Evolutionary conservation across 495 filamentous ascomycete genomes (phyloP), one percentile per base, ranked within the genome.

Genomic region (Xylona heveae): DNA sequence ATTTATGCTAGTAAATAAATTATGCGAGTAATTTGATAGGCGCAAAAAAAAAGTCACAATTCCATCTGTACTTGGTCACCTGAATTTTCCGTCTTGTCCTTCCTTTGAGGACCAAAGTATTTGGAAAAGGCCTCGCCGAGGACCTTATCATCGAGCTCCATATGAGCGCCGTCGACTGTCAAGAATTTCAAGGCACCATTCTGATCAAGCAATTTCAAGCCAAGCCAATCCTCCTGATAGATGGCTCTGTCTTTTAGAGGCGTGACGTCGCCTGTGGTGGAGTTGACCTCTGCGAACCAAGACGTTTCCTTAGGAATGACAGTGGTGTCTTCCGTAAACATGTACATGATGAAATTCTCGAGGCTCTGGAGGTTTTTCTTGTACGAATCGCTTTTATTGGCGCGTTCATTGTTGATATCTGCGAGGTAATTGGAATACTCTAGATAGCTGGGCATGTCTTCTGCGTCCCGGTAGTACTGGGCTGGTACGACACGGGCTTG

Each of bases 391-490:
- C 84, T 93, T 62, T 85, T 92, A 33, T 45, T 16, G 23, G 33
- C 48, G 2, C 90, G 62, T 65, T 95, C 88, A 47, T 93, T 94
- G 54, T 99, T 99, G 51, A 95, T 73, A 50, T 95, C 85, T n/a
- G 85, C 88, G n/a, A 99, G 59, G 50, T 85, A 93, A 45, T 84
- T 90, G 47, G 79, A 88, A 48, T 73, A 39, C 43, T 78, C 71
- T 12, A 94, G 61, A 48, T 94, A 97, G 20, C 52, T 45, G 3
- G 74, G 73, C 34, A 79, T 50, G 38, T 81, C 65, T 2, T 51
- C 57, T 0, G 74, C 71, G 42, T 88, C 68, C 16, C 85, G 72
- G 58, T 74, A 95, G 51, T 99, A 99, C 55, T 99, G 88, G 31
- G 90, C 90, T 0, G 88, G 88, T 4, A 97, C 80, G 4, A 97